Evolutionary conservation across 106 monocot genomes (phyloP), one percentile per base, ranked within the genome.

Genomic region (Platanthera guangdongensis): DNA sequence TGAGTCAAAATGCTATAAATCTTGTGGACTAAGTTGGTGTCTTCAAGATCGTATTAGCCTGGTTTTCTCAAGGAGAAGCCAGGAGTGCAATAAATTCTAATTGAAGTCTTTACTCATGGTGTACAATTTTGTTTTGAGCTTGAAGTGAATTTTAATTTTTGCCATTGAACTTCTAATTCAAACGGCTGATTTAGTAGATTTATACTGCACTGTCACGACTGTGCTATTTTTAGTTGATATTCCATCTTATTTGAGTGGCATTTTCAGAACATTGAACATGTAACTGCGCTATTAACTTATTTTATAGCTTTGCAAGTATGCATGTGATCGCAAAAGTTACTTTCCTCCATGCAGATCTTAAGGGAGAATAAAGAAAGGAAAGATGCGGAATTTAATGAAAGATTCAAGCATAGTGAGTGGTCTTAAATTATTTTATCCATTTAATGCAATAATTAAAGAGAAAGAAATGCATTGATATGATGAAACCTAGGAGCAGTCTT

Each of bases 381-480:
- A 46, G 96, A 97, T 88, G 89, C 93, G 15, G 96, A 97, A 77
- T 97, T 97, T 80, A 93, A 86, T 71, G 93, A 97, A 82, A 89
- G 93, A 82, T 97, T 97, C 81, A 97, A 97, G 87, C 96, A 97
- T 64, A 88, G 95, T 93, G 74, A 84, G 95, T 65, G 32, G 82
- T 19, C 25, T 46, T 75, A 5, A 16, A 18, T 19, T 74, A 47
- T 51, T 51, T 51, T 51, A 32, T 65, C 0, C 32, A 65, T 65
- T 30, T 28, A 30, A 11, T 30, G 64, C 60, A 19, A 19, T 60
- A 14, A 21, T 60, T 14, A 4, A 60, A 19, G 4, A 60, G 60
- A 60, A 52, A 8, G n/a, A 60, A 14, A 13, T 60, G n/a, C 5
- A 2, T 18, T n/a, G 11, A 15, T 59, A 15, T 59, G 6, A 4